Evolutionary conservation across 202 grass and related monocot species (phyloP), one percentile per base, ranked within the genome.

Genomic region (Setaria italica): DNA sequence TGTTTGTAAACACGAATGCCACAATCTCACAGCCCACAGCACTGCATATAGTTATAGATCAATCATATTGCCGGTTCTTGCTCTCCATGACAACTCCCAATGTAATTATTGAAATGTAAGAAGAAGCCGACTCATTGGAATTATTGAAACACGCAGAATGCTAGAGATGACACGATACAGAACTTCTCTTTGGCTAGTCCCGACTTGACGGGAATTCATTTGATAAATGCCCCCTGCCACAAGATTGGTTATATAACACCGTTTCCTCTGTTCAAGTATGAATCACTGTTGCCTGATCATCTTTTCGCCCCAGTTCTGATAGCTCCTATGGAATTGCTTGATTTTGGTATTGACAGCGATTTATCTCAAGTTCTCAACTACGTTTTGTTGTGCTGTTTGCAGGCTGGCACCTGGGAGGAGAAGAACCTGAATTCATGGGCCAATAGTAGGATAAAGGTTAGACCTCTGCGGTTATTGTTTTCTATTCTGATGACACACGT

Each of bases 391-490:
- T 25, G 9, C 9, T 45, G 45, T 43, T 41, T 50, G 15, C 90
- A 97, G 95, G 93, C 93, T 86, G 95, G 95, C 80, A 98, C 93
- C 14, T 98, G 93, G 95, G 95, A 95, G 74, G 95, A 98, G 76
- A 98, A 87, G 68, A 98, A 93, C 78, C 88, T 98, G 29, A 95
- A 90, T 89, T 87, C 95, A 88, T 98, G 95, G 93, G 91, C 95
- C 73, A 92, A 20, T 76, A 82, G 78, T 72, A 88, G 92, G 81
- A 95, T 98, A 81, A 95, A 98, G 95, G 95, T 97, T 68, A 33
- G 81, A 4, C 9, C 29, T 53, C 76, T 6, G 13, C 32, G 6
- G 16, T 9, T 8, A 80, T n/a, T 75, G 17, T 32, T 29, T 60
- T 60, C 58, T 60, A 29, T 25, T 59, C 19, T 57, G 39, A 37